Conservation (phyloP, 148 eudicot species). For the Cornus controversa region DNA sequence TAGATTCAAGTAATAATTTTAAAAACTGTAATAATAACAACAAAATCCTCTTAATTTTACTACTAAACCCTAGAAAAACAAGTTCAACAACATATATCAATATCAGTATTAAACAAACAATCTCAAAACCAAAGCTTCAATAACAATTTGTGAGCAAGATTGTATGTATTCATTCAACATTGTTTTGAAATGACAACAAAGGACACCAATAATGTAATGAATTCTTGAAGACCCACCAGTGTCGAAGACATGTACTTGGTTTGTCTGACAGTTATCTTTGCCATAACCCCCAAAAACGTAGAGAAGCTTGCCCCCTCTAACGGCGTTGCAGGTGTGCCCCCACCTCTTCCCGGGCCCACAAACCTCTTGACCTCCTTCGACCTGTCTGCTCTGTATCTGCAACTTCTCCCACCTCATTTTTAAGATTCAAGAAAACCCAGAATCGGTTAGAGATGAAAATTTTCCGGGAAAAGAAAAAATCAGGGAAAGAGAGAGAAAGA, state of each 20-base stretch:
- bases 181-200: neutral
- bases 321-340: constrained; percentile 94
- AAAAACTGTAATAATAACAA: neutral
- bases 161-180: neutral
- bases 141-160: neutral
- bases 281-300: constrained; percentile 94
- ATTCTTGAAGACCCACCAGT: constrained; percentile 47
- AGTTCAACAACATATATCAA: no score
- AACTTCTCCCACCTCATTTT: constrained; percentile 85
- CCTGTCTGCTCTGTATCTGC: constrained; percentile 24
- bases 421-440: neutral
- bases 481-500: neutral
- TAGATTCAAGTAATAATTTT: neutral
- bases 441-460: neutral
- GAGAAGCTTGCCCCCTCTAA: constrained; percentile 70
- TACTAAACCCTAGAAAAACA: no score
- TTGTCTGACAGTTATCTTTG: constrained; percentile 67
- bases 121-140: neutral
- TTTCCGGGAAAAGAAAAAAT: neutral
- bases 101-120: no score
- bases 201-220: neutral
- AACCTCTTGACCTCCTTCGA: constrained; percentile 12
- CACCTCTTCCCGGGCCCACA: constrained; percentile 90
- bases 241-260: constrained; percentile 73
- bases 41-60: neutral